Evolutionary conservation across 305 asterid genomes (phyloP).

Genomic region (Euphrasia arctica): DNA sequence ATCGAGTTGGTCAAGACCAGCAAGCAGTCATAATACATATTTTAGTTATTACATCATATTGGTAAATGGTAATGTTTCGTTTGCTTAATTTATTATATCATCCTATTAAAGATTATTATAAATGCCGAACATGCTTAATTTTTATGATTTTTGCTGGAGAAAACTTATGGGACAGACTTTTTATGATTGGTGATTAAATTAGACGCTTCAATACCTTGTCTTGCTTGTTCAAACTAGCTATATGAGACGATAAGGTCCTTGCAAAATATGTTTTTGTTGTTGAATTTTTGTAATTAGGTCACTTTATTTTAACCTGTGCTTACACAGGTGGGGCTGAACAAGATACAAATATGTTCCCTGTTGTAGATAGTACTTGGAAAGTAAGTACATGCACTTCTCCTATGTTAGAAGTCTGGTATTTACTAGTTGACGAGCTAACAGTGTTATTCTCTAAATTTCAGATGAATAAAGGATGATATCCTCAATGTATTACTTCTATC

Average conservation of each 20-base stretch:
- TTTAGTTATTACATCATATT: not conserved
- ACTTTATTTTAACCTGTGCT: not conserved
- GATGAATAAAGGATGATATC: not conserved
- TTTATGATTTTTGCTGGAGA: slow-evolving; percentile 12
- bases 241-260: too few species aligned
- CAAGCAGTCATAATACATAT: slow-evolving; percentile 6
- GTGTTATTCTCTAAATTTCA: too few species aligned
- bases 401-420: not conserved
- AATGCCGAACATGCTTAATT: not conserved
- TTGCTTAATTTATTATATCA: too few species aligned
- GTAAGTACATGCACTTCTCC: slow-evolving; percentile 35
- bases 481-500: slow-evolving; percentile 16
- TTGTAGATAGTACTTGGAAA: slow-evolving; percentile 90
- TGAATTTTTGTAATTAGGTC: slow-evolving; percentile 12
- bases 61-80: too few species aligned
- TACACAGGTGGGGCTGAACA: slow-evolving; percentile 59
- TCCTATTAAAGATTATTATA: too few species aligned
- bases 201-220: slow-evolving; percentile 1
- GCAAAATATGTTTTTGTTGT: not conserved
- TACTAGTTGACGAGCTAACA: too few species aligned
- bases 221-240: too few species aligned
- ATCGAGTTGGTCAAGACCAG: slow-evolving; percentile 3
- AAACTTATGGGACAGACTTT: not conserved
- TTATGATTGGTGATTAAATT: not conserved
- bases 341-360: slow-evolving; percentile 77